A percentile compares a stretch with the other conserved stretches of the same genome.
phyloP scores from a whole-genome alignment of 345 rosid species.

The Eucalyptus erythrocorys region DNA sequence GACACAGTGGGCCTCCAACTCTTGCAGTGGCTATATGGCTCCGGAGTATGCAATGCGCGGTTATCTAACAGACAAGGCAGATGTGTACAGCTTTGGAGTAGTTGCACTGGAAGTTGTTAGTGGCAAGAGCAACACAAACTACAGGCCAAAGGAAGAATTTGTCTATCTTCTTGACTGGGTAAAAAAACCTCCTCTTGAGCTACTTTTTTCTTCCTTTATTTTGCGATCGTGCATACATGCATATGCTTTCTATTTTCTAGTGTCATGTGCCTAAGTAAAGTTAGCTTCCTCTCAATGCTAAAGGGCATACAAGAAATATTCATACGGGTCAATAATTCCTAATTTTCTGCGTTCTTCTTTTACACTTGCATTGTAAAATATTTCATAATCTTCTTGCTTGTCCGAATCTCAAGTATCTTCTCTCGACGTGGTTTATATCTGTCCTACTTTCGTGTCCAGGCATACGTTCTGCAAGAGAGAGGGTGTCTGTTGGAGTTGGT shows the following conservation, averaged over 20 bases:
- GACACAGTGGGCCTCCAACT: background rate
- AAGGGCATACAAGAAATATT: background rate
- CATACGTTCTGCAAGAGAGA: slow-evolving; percentile 66
- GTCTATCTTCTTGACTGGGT: slow-evolving; percentile 87
- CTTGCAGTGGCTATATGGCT: slow-evolving; percentile 48
- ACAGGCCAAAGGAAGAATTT: slow-evolving; percentile 63
- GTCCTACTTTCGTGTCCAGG: slow-evolving; percentile 16
- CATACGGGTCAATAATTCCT: background rate
- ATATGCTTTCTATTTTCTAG: background rate
- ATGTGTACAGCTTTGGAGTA: slow-evolving; percentile 45
- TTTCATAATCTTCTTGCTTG: background rate
- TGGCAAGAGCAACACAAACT: slow-evolving; percentile 75
- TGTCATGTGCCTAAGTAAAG: background rate
- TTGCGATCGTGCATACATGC: background rate
- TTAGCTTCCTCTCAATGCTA: background rate
- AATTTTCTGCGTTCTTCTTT: background rate
- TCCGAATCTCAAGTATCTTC: background rate
- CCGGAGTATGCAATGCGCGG: slow-evolving; percentile 85
- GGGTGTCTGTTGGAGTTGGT: slow-evolving; percentile 51
- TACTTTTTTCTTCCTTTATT: background rate
- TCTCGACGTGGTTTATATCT: background rate
- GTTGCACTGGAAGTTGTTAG: slow-evolving; percentile 40
- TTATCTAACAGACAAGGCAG: slow-evolving; percentile 60
- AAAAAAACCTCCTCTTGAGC: background rate
- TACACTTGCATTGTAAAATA: background rate